phyloP scores from a whole-genome alignment of 805 yeast species.

The Barnettozyma californica region DNA sequence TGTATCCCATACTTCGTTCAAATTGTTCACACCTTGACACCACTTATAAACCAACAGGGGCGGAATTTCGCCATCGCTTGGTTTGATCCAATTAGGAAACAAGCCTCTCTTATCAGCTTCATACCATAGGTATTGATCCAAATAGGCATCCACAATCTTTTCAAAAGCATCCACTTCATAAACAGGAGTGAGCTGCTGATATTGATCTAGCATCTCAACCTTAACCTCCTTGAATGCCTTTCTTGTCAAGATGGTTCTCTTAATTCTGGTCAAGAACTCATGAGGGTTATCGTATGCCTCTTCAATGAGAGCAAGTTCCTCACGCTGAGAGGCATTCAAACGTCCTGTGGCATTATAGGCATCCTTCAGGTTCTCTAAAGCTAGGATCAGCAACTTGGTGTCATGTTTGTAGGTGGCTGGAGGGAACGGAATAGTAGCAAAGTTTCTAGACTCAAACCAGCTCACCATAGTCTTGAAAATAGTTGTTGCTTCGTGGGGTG shows the following conservation, averaged over 20 bases:
- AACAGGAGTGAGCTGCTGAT: slow-evolving; percentile 78
- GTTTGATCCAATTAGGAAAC: slow-evolving; percentile 96
- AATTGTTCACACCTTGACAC: slow-evolving; percentile 85
- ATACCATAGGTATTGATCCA: slow-evolving; percentile 94
- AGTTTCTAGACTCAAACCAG: slow-evolving; percentile 83
- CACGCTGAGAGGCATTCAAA: slow-evolving; percentile 81
- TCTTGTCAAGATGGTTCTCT: slow-evolving; percentile 77
- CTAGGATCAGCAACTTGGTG: slow-evolving; percentile 82
- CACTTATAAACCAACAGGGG: slow-evolving; percentile 89
- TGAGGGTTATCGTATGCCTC: slow-evolving; percentile 97
- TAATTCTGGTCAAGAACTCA: slow-evolving; percentile 80
- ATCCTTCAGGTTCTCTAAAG: slow-evolving; percentile 84
- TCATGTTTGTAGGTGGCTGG: slow-evolving; percentile 90
- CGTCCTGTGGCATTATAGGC: slow-evolving; percentile 70
- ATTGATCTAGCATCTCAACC: slow-evolving; percentile 87
- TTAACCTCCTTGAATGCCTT: slow-evolving; percentile 88
- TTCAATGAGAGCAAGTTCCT: slow-evolving; percentile 88
- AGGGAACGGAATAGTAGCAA: slow-evolving; percentile 89
- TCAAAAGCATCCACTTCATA: slow-evolving; percentile 88
- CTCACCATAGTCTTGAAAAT: slow-evolving; percentile 83
- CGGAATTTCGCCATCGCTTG: slow-evolving; percentile 89
- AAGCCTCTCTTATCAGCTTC: slow-evolving; percentile 83
- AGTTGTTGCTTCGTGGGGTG: slow-evolving; percentile 84
- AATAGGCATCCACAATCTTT: slow-evolving; percentile 91
- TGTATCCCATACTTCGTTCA: slow-evolving; percentile 75